Conservation (phyloP, 805 yeast species). For the Teunomyces funiuensis region DNA sequence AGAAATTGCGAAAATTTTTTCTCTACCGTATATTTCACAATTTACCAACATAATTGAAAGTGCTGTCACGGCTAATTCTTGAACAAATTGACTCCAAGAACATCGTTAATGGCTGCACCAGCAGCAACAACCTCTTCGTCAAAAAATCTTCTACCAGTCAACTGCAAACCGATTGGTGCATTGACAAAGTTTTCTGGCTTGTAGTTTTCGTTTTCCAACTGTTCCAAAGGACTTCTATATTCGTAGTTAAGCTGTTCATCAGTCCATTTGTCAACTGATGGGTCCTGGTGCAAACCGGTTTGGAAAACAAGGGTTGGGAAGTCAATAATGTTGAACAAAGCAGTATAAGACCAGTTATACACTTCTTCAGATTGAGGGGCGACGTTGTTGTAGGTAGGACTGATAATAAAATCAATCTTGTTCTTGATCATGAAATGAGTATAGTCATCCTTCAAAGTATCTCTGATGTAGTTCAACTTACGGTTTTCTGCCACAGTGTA, state of each 20-base stretch:
- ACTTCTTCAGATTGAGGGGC: slow-evolving; percentile 68
- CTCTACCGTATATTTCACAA: too few relatives aligned
- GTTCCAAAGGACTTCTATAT: slow-evolving; percentile 48
- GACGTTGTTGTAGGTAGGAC: slow-evolving; percentile 67
- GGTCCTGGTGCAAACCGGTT: slow-evolving; percentile 60
- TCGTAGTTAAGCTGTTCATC: slow-evolving; percentile 33
- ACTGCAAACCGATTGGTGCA: slow-evolving; percentile 58
- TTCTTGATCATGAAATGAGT: slow-evolving; percentile 51
- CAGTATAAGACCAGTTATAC: slow-evolving; percentile 78
- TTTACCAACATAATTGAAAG: too few relatives aligned
- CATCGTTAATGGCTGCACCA: slow-evolving; percentile 38
- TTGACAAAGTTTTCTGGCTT: slow-evolving; percentile 47
- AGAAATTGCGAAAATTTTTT: too few relatives aligned
- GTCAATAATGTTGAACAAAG: slow-evolving; percentile 71
- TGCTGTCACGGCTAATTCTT: too few relatives aligned
- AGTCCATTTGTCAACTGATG: slow-evolving; percentile 47
- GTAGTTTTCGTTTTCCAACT: slow-evolving; percentile 48
- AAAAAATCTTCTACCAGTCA: slow-evolving; percentile 52
- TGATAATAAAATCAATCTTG: slow-evolving; percentile 62
- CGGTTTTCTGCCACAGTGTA: slow-evolving; percentile 53
- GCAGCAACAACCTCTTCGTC: slow-evolving; percentile 59
- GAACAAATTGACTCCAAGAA: slow-evolving; percentile 30
- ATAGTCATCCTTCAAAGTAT: slow-evolving; percentile 57
- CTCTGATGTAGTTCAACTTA: slow-evolving; percentile 54
- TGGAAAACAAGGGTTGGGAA: slow-evolving; percentile 67